Base-by-base conservation (phyloP, 192 early-diverging fungal genomes). In the Rhizophagus prolifer region DNA sequence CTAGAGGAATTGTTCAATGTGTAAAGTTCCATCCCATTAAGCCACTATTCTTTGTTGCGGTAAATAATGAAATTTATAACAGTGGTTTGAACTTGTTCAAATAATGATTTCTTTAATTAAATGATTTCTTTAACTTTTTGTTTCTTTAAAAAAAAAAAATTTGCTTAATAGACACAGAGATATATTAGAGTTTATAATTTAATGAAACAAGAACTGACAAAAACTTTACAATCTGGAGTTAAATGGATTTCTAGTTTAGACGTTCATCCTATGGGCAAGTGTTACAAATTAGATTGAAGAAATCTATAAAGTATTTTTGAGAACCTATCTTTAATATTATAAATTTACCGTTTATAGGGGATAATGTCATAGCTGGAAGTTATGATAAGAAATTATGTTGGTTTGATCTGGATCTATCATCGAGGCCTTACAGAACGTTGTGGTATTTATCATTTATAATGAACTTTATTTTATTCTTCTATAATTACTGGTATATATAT, bases 241-340 rank as follows among this genome's bases (percentile, higher is more conserved):
- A 94, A 95, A 82, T 98, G 96, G 98, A 95, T 99, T 61, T 98
- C 98, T 21, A 92, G 90, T 78, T 83, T 99, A 78, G 96, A 96
- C 80, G 81, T 98, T 59, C 98, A 99, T 81, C 95, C 98, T 36
- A 88, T 86, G 75, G 97, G 96, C 78, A 74, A 44, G 13, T 44
- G 23, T 58, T 72, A 14, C 34, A 19, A 72, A 59, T 12, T 30
- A 31, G 77, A 16, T 34, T 26, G 9, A 38, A 25, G 9, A 16
- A 83, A 9, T 12, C 10, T 19, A 21, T 25, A 9, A 58, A 41
- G 36, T 21, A 46, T 41, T 69, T 12, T 9, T 83, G 5, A 79
- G 9, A 50, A 41, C 10, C 38, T 0, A 8, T 38, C 36, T 9
- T 50, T 19, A 30, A 82, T 28, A 81, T 13, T 34, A 34, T 34